These are phyloP conservation scores for Leccinum uliginosum DNA, from an alignment of 768 basidiomycete genomes.

Conservation along the genomic window DNA sequence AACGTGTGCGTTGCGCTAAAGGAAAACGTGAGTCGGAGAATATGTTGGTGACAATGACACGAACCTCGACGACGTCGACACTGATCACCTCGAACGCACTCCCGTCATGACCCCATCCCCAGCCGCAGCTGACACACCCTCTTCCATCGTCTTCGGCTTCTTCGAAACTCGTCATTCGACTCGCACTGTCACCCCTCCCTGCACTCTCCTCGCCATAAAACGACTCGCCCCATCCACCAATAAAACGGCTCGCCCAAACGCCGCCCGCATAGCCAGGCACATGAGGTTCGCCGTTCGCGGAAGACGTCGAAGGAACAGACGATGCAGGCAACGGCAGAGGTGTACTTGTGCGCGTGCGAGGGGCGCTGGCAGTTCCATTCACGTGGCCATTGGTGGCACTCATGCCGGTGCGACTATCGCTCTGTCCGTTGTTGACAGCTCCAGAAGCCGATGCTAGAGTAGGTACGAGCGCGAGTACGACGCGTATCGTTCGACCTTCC, in stretches of 20 bases:
- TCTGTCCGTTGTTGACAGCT: constrained; percentile 32
- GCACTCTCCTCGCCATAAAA: constrained; percentile 30
- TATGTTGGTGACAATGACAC: constrained; percentile 20
- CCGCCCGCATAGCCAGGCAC: constrained; percentile 27
- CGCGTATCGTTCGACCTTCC: constrained; percentile 36
- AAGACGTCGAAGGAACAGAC: constrained; percentile 23
- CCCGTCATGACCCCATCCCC: constrained; percentile 80
- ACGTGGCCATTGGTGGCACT: constrained; percentile 25
- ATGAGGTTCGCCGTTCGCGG: constrained; percentile 24
- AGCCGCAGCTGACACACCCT: constrained; percentile 59
- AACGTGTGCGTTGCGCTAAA: constrained; percentile 49
- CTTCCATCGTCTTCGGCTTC: constrained; percentile 55
- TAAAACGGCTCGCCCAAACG: constrained; percentile 35
- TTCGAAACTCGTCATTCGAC: constrained; percentile 30
- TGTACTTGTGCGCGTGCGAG: constrained; percentile 28
- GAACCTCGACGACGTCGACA: constrained; percentile 61
- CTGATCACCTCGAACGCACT: constrained; percentile 68
- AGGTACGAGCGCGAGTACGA: constrained; percentile 39
- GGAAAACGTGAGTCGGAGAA: constrained; percentile 2
- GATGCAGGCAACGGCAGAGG: constrained; percentile 21
- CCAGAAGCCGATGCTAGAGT: constrained; percentile 40
- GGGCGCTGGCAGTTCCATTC: constrained; percentile 28
- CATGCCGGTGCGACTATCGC: constrained; percentile 15
- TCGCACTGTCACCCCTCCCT: constrained; percentile 24
- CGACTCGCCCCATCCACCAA: constrained; percentile 39